Evolutionary conservation across 176 grass and related monocot genomes (phyloP).

Genomic region (Carex myosuroides): DNA sequence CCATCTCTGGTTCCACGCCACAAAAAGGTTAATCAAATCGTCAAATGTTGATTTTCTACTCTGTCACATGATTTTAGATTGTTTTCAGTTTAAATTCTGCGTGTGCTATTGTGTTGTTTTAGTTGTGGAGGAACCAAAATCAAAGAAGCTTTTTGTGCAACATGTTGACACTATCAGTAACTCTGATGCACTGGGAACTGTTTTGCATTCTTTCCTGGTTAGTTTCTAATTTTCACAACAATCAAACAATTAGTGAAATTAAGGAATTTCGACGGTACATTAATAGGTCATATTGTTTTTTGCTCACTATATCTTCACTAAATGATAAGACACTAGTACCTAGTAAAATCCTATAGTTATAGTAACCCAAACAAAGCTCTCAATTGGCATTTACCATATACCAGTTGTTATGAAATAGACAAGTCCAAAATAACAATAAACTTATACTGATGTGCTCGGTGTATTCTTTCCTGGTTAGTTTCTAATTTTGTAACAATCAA

Average conservation of each 20-base stretch:
- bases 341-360: neutral
- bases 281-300: neutral
- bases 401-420: neutral
- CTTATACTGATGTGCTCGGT: slow-evolving; percentile 32
- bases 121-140: slow-evolving; percentile 37
- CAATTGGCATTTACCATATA: neutral
- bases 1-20: slow-evolving; percentile 37
- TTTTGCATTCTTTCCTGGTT: slow-evolving; percentile 75
- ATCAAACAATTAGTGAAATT: neutral
- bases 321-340: neutral
- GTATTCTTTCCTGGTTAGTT: slow-evolving; percentile 64
- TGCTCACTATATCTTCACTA: neutral
- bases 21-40: slow-evolving; percentile 29
- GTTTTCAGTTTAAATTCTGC: neutral
- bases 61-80: neutral
- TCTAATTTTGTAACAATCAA: neutral
- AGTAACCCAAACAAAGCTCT: neutral
- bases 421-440: neutral
- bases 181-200: slow-evolving; percentile 47
- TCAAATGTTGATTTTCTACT: neutral
- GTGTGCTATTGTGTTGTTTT: neutral
- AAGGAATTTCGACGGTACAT: neutral
- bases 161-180: slow-evolving; percentile 59
- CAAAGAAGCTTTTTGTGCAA: slow-evolving; percentile 76
- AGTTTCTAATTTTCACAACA: neutral